Evolutionary conservation across 768 basidiomycete genomes (phyloP).

Genomic region (Leccinum aurantiacum): DNA sequence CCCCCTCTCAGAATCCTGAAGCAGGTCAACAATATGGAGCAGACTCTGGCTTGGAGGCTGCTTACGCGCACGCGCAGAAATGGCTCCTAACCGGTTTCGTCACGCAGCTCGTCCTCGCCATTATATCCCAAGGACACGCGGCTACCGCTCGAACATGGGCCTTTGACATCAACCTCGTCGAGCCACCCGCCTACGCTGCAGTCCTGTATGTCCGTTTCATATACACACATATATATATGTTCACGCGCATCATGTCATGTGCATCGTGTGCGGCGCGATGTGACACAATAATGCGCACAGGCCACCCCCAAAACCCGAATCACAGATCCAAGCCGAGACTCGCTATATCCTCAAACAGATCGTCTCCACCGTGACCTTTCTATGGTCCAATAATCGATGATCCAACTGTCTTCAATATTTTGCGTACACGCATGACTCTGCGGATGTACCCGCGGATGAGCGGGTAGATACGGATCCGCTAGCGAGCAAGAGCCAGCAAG

Average conservation of each 20-base stretch:
- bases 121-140: slow-evolving; percentile 89
- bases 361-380: slow-evolving; percentile 93
- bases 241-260: not conserved
- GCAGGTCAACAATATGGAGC: slow-evolving; percentile 84
- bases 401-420: slow-evolving; percentile 94
- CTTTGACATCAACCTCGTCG: slow-evolving; percentile 88
- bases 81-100: slow-evolving; percentile 94
- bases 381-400: slow-evolving; percentile 86
- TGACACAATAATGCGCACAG: slow-evolving; percentile 29
- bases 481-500: slow-evolving; percentile 87
- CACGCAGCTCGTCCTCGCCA: slow-evolving; percentile 91
- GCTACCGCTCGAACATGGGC: slow-evolving; percentile 94
- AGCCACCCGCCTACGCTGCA: slow-evolving; percentile 50
- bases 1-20: slow-evolving; percentile 58
- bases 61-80: slow-evolving; percentile 50
- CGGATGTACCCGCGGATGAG: slow-evolving; percentile 87
- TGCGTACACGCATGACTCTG: slow-evolving; percentile 94
- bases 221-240: not conserved
- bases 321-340: slow-evolving; percentile 96
- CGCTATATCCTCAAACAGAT: slow-evolving; percentile 99
- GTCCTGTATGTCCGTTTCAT: slow-evolving; percentile 45
- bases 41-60: not conserved
- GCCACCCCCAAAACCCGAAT: slow-evolving; percentile 64
- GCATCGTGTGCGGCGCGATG: slow-evolving; percentile 76
- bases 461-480: slow-evolving; percentile 96